Evolutionary conservation across 495 filamentous ascomycete genomes (phyloP), one percentile per base, ranked within the genome.

Genomic region (Podospora pseudopauciseta): DNA sequence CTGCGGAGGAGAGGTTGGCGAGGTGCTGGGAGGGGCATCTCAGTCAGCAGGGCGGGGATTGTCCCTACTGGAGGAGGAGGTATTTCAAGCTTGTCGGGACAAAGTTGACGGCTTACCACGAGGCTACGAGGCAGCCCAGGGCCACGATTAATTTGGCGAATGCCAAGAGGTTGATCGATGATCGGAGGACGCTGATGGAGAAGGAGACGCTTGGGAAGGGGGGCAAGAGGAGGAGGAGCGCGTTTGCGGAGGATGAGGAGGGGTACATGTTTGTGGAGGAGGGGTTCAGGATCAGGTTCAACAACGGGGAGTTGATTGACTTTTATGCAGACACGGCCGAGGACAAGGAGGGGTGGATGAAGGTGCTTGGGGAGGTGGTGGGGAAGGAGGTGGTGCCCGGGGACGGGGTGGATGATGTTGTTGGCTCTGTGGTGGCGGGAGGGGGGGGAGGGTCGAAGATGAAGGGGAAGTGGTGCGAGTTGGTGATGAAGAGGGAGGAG

Each of bases 241-340:
- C 92, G 30, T 99, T 99, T 72, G 94, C 96, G 7, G 95, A 98
- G 78, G 96, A 98, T 73, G 96, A 98, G 78, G 95, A 99, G 73
- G 95, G 96, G 60, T 99, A 98, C 81, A 97, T 97, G 93, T 98
- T 98, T 72, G 95, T 99, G 26, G 95, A 99, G 79, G 96, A 98
- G 76, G 95, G 96, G 15, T 99, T 99, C 87, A 91, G 95, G 44
- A 94, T 99, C 76, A 92, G 94, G 64, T 99, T 99, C 79, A 93
- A 90, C 68, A 99, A 99, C 75, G 95, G 95, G 62, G 95, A 99
- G 80, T 88, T 94, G 55, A 99, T 99, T 70, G 95, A 99, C 77
- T 99, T 99, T 79, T 99, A 99, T 71, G 96, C 95, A 70, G 95
- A 99, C 77, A 92, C 86, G 49, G 82, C 87, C 1, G 86, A 84